Evolutionary conservation across 1,284 basidiomycete genomes (phyloP).

Genomic region (Marasmius tenuissimus): DNA sequence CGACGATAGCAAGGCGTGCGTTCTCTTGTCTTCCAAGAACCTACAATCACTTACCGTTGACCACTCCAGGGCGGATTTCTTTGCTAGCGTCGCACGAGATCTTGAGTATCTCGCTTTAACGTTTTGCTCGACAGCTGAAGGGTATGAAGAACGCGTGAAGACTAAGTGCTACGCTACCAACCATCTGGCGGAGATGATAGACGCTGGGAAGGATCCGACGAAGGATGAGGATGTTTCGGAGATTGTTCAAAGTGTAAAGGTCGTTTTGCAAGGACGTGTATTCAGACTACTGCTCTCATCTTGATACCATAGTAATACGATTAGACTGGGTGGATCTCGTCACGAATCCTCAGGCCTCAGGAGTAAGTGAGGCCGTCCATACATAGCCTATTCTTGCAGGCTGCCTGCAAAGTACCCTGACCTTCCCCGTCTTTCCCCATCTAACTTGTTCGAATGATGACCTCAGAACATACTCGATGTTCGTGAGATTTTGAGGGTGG

Average conservation of each 20-base stretch:
- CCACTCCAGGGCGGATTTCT: background rate
- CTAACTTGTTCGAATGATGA: no score
- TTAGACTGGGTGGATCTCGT: no score
- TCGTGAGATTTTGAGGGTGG: no score
- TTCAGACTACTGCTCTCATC: no score
- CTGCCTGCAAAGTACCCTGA: no score
- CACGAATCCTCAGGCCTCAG: no score
- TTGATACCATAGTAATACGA: no score
- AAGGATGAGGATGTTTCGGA: constrained; percentile 9
- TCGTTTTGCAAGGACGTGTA: no score
- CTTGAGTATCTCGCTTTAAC: constrained; percentile 8
- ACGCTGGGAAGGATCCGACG: background rate
- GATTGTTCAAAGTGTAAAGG: background rate
- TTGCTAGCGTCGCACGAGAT: constrained; percentile 3
- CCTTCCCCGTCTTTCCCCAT: no score
- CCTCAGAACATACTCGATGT: no score
- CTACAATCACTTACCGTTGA: background rate
- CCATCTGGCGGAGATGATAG: background rate
- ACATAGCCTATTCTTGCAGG: no score
- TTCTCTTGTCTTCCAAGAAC: background rate
- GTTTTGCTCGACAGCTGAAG: constrained; percentile 5
- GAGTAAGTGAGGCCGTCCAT: no score
- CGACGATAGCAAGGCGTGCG: background rate
- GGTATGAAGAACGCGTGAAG: constrained; percentile 4
- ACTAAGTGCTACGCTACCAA: background rate